These are phyloP conservation scores for Tilletia setariae DNA, from an alignment of 1,284 basidiomycete species.

Conservation along the genomic window DNA sequence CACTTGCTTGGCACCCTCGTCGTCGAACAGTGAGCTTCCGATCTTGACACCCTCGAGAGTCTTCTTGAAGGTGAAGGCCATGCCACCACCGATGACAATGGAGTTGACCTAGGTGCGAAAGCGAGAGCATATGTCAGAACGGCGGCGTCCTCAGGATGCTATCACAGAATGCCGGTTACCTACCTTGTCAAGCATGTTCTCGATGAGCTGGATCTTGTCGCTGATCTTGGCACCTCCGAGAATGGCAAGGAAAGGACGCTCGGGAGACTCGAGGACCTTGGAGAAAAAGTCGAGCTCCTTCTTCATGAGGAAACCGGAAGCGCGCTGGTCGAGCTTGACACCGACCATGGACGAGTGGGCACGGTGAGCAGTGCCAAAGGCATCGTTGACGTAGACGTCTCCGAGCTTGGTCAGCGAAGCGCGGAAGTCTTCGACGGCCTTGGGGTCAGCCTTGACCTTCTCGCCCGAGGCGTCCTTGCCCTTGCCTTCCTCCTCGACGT, in stretches of 20 bases:
- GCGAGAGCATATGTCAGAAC: constrained; percentile 13
- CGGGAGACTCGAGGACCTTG: constrained; percentile 90
- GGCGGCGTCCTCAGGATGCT: too few relatives aligned
- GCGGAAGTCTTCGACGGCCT: constrained; percentile 78
- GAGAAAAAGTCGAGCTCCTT: constrained; percentile 99
- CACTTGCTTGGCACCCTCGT: constrained; percentile 84
- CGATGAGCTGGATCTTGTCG: constrained; percentile 97
- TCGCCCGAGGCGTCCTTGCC: constrained; percentile 86
- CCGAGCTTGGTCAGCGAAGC: constrained; percentile 83
- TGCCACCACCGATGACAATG: constrained; percentile 94
- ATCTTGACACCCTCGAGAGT: constrained; percentile 79
- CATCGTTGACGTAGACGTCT: constrained; percentile 97
- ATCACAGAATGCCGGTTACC: neutral
- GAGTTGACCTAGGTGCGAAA: constrained; percentile 70
- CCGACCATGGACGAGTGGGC: constrained; percentile 99
- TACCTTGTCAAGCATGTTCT: constrained; percentile 98
- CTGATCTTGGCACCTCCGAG: constrained; percentile 98
- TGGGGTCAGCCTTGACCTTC: constrained; percentile 86
- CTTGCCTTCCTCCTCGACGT: constrained; percentile 95
- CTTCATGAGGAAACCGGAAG: constrained; percentile 94
- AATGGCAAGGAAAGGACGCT: constrained; percentile 94
- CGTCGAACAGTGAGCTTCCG: constrained; percentile 90
- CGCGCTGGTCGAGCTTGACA: constrained; percentile 85
- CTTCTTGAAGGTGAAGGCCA: constrained; percentile 99
- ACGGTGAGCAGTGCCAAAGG: constrained; percentile 96